Conservation (phyloP, 495 filamentous ascomycete genomes). For the Aspergillus incahuasiensis region DNA sequence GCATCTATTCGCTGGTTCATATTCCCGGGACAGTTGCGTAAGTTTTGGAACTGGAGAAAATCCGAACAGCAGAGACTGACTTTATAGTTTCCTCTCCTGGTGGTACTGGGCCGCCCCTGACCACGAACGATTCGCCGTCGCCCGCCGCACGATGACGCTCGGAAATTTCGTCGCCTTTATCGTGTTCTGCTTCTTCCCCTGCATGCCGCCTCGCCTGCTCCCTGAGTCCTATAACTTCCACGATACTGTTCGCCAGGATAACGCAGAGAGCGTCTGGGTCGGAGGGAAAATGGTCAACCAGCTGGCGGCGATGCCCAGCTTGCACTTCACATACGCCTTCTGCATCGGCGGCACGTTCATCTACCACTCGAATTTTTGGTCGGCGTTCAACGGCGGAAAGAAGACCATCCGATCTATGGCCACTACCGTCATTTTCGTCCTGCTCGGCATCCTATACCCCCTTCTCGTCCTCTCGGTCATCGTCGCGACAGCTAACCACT, state of each 20-base stretch:
- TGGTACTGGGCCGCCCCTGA: conserved; percentile 59
- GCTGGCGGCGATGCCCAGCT: conserved; percentile 54
- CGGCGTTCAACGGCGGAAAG: conserved; percentile 40
- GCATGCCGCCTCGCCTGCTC: conserved; percentile 61
- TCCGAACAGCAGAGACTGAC: neutral
- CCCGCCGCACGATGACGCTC: conserved; percentile 59
- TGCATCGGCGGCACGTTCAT: conserved; percentile 55
- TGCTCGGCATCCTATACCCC: conserved; percentile 53
- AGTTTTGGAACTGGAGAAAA: conserved; percentile 17
- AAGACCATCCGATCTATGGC: conserved; percentile 28
- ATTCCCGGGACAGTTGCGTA: conserved; percentile 64
- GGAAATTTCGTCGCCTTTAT: conserved; percentile 58
- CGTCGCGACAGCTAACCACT: conserved; percentile 64
- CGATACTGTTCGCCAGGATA: conserved; percentile 58
- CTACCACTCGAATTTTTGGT: conserved; percentile 47
- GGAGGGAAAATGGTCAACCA: conserved; percentile 53
- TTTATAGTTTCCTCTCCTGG: conserved; percentile 57
- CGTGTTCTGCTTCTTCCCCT: conserved; percentile 59
- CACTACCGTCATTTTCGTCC: conserved; percentile 39
- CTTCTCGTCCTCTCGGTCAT: conserved; percentile 56
- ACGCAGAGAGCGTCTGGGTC: conserved; percentile 59
- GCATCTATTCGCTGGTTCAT: conserved; percentile 60
- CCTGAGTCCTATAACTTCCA: conserved; percentile 57
- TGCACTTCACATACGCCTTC: conserved; percentile 59
- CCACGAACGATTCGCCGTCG: conserved; percentile 50